A percentile compares a stretch with the other conserved stretches of the same genome.
phyloP scores from a whole-genome alignment of 192 early-diverging fungal genomes.

The Backusella westeae region DNA sequence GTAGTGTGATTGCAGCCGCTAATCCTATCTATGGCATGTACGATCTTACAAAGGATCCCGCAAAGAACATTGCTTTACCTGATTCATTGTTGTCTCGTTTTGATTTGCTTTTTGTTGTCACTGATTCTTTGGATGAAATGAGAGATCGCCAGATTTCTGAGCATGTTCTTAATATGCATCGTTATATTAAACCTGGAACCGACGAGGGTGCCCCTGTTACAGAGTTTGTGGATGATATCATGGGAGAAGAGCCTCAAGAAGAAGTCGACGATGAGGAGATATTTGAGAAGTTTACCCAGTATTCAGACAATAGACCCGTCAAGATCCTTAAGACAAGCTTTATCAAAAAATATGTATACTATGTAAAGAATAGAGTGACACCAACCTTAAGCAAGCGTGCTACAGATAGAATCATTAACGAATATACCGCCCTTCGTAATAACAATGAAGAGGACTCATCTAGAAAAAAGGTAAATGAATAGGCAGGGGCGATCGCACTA shows the following conservation, averaged over 20 bases:
- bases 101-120: constrained; percentile 95
- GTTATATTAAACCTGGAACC: constrained; percentile 79
- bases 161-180: constrained; percentile 94
- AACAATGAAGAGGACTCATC: constrained; percentile 63
- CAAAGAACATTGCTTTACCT: constrained; percentile 93
- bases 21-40: constrained; percentile 95
- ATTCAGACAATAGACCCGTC: constrained; percentile 35
- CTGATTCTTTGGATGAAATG: constrained; percentile 85
- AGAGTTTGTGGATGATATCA: constrained; percentile 39
- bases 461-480: constrained; percentile 59
- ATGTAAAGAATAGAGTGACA: constrained; percentile 83
- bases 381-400: constrained; percentile 83
- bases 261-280: constrained; percentile 56
- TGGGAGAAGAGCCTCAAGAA: constrained; percentile 49
- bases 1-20: constrained; percentile 95
- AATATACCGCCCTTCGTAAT: constrained; percentile 83
- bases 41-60: constrained; percentile 81
- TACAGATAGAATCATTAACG: constrained; percentile 75
- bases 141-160: constrained; percentile 87
- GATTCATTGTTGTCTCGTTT: constrained; percentile 97
- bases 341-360: constrained; percentile 94
- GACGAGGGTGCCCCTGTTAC: constrained; percentile 70
- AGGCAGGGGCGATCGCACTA: neutral
- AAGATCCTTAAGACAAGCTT: constrained; percentile 82
- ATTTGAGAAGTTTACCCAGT: constrained; percentile 84